phyloP scores from a whole-genome alignment of 495 filamentous ascomycete species.

The Xylaria palmicola region DNA sequence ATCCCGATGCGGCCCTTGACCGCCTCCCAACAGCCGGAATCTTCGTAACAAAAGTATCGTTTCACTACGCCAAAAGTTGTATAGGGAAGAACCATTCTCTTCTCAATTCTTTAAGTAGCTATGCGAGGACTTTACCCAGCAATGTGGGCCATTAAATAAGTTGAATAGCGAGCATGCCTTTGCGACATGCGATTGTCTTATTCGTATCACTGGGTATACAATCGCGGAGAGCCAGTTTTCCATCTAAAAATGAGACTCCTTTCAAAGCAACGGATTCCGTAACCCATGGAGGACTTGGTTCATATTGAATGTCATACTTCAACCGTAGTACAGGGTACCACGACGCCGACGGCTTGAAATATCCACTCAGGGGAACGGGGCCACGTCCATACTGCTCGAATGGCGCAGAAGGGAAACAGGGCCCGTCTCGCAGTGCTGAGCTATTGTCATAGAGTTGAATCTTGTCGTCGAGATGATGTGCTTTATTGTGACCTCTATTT shows the following conservation, averaged over 20 bases:
- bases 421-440: conserved; percentile 36
- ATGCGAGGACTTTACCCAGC: neutral
- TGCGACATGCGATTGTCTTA: neutral
- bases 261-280: conserved; percentile 33
- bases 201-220: conserved; percentile 23
- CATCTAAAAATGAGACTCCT: conserved; percentile 34
- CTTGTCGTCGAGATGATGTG: conserved; percentile 12
- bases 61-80: conserved; percentile 27
- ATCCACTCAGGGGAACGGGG: conserved; percentile 36
- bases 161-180: conserved; percentile 6
- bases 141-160: neutral
- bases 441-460: conserved; percentile 10
- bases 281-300: conserved; percentile 19
- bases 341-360: conserved; percentile 30
- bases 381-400: conserved; percentile 30
- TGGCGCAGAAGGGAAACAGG: conserved; percentile 26
- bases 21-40: conserved; percentile 27
- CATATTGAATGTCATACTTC: conserved; percentile 26
- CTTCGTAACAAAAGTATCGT: conserved; percentile 30
- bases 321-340: conserved; percentile 39
- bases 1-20: conserved; percentile 25
- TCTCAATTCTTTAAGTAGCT: conserved; percentile 17
- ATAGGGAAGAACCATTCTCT: conserved; percentile 17
- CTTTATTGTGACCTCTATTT: conserved; percentile 27
- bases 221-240: conserved; percentile 27